Conservation (phyloP, 352 stramenopile genomes). For the Bremia lactucae region DNA sequence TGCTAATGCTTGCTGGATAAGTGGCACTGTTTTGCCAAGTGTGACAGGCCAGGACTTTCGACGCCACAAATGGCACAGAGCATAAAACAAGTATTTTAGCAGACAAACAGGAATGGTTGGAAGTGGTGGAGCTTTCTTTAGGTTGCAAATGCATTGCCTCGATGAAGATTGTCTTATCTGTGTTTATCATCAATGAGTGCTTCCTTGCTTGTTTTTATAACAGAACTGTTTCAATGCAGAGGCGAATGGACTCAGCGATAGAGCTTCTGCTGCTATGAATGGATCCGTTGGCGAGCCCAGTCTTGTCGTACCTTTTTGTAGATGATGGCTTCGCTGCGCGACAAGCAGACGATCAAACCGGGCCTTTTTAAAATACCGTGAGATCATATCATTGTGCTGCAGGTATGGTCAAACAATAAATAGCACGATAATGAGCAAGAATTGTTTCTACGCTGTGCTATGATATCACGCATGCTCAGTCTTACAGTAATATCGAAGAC, state of each 20-base stretch:
- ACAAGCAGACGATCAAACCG: slow-evolving; percentile 82
- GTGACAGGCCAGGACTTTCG: slow-evolving; percentile 1
- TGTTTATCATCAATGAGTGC: slow-evolving; percentile 3
- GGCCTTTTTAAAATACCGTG: slow-evolving; percentile 85
- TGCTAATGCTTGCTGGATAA: slow-evolving; percentile 8
- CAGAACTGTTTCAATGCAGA: slow-evolving; percentile 12
- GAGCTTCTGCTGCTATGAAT: slow-evolving; percentile 84
- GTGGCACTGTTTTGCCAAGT: slow-evolving; percentile 9
- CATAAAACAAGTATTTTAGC: slow-evolving; percentile 13
- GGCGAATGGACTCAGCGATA: slow-evolving; percentile 40
- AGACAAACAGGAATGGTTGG: slow-evolving; percentile 7
- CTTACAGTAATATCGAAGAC: slow-evolving; percentile 71
- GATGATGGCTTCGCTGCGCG: slow-evolving; percentile 64
- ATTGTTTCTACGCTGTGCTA: slow-evolving; percentile 81
- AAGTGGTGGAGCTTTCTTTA: slow-evolving; percentile 23
- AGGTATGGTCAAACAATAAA: slow-evolving; percentile 84
- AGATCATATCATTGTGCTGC: slow-evolving; percentile 61
- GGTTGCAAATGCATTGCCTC: slow-evolving; percentile 23
- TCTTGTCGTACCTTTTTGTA: slow-evolving; percentile 75
- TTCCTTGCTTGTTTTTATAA: slow-evolving; percentile 1
- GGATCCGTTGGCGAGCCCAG: slow-evolving; percentile 81
- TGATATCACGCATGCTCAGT: slow-evolving; percentile 78
- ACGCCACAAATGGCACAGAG: slow-evolving; percentile 14
- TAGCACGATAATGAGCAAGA: slow-evolving; percentile 83
- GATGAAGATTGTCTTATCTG: slow-evolving; percentile 18